phyloP scores from a whole-genome alignment of 73 alveolate species.

The Paramecium caudatum region DNA sequence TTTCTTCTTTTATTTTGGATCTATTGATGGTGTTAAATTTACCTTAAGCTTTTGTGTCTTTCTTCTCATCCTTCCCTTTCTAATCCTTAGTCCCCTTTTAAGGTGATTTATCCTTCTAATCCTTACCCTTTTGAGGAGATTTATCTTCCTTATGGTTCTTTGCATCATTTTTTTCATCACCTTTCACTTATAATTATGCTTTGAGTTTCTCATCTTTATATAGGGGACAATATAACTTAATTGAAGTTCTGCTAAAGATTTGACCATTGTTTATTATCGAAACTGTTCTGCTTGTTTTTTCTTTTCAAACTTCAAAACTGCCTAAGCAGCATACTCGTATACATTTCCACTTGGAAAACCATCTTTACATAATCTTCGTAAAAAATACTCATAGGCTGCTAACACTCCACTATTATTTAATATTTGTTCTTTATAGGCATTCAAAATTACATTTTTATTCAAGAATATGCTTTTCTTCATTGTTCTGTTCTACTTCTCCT shows the following conservation, averaged over 20 bases:
- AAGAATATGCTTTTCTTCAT: slow-evolving; percentile 49
- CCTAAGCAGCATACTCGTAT: slow-evolving; percentile 75
- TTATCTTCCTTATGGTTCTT: slow-evolving; percentile 6
- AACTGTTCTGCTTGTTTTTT: slow-evolving; percentile 73
- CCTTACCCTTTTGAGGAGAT: slow-evolving; percentile 31
- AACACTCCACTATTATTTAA: slow-evolving; percentile 60
- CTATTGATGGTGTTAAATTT: not conserved
- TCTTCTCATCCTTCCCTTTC: slow-evolving; percentile 22
- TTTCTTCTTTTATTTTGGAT: slow-evolving; percentile 59
- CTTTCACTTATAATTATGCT: slow-evolving; percentile 2
- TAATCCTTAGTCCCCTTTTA: slow-evolving; percentile 7
- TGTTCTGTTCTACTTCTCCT: not conserved
- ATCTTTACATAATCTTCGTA: slow-evolving; percentile 29
- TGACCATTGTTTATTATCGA: slow-evolving; percentile 64
- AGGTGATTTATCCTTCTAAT: slow-evolving; percentile 45
- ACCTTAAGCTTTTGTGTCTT: slow-evolving; percentile 52
- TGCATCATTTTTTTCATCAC: not conserved
- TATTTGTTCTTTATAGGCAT: not conserved
- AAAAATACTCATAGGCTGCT: slow-evolving; percentile 57
- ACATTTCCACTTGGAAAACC: slow-evolving; percentile 77
- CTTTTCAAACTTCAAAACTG: slow-evolving; percentile 71
- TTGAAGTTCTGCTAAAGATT: slow-evolving; percentile 65
- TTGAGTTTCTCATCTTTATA: slow-evolving; percentile 9
- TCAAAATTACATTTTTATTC: not conserved
- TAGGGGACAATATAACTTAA: slow-evolving; percentile 2